Evolutionary conservation across 306 rosid species (phyloP), one percentile per base, ranked within the genome.

Genomic region (Gastrolobium villosum): DNA sequence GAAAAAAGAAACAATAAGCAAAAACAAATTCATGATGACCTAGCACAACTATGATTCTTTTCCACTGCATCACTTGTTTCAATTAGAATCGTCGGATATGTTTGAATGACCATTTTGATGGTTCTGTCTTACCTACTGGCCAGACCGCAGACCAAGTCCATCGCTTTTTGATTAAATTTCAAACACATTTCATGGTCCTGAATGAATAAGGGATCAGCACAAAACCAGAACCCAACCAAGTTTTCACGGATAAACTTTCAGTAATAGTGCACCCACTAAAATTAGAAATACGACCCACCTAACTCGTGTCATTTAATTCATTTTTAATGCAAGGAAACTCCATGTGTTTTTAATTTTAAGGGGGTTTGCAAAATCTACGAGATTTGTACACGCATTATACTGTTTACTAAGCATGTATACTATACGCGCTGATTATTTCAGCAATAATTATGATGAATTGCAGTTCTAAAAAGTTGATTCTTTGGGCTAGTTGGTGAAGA

Each of bases 71-170:
- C 66, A 53, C 28, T 26, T 20, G 67, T 53, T 46, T 86, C 76
- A 72, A 88, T 82, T 81, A 46, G 66, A 80, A 48, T 80, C 93
- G 83, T 84, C 30, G 65, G 81, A 74, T 64, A 3, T 59, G 35
- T 64, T 80, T 66, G 65, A 82, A 83, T 70, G 78, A 67, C 79
- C 78, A 81, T 62, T 34, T 53, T 77, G 93, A 87, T 77, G 77
- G 90, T 78, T 66, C 80, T 84, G 26, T 82, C 88, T 80, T 59
- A 84, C 91, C 93, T 71, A 84, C 85, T 77, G 40, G 66, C 34
- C 20, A 54, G 60, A 81, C 75, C 75, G n/a, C 36, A 80, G 65
- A 55, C 60, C 55, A 73, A 74, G 71, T 67, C 65, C 84, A 66
- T 57, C 48, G 15, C 76, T 57, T 67, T 66, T 80, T 74, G 3